A percentile compares a stretch with the other conserved stretches of the same genome.
These are phyloP conservation scores for Fusarium chaquense DNA, from an alignment of 2,329 filamentous ascomycete genomes.

Conservation along the genomic window DNA sequence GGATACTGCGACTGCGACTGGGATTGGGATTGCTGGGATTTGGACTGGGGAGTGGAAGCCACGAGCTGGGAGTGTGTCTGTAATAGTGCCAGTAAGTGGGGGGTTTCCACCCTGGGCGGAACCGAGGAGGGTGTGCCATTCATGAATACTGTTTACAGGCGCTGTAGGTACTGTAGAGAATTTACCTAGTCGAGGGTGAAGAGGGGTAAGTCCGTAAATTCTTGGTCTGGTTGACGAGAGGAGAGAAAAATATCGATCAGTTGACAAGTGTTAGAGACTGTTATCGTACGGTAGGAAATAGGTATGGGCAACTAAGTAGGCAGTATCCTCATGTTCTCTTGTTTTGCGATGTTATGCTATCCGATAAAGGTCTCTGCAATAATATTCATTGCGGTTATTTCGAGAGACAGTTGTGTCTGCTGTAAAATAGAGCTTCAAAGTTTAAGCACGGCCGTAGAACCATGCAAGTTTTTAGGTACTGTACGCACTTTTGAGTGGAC, in stretches of 20 bases:
- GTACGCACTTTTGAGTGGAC: slow-evolving; percentile 1
- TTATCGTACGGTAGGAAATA: background rate
- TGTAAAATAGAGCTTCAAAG: slow-evolving; percentile 3
- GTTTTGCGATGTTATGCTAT: background rate
- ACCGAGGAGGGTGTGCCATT: slow-evolving; percentile 31
- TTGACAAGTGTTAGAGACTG: background rate
- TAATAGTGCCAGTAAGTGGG: slow-evolving; percentile 3
- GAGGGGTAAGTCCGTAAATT: slow-evolving; percentile 27
- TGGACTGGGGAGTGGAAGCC: background rate
- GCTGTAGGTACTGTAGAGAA: slow-evolving; percentile 2
- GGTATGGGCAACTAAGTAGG: background rate
- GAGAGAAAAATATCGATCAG: slow-evolving; percentile 1
- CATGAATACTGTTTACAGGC: slow-evolving; percentile 1
- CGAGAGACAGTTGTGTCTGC: background rate
- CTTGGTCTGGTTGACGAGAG: slow-evolving; percentile 19
- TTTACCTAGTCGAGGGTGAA: slow-evolving; percentile 23
- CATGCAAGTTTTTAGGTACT: slow-evolving; percentile 1
- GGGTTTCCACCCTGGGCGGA: slow-evolving; percentile 14
- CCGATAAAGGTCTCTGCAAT: background rate
- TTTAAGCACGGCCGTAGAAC: slow-evolving; percentile 7
- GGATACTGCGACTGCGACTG: background rate
- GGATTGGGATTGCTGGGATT: background rate
- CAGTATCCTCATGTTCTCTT: background rate
- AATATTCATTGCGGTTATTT: background rate
- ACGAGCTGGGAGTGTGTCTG: slow-evolving; percentile 1